A percentile compares a stretch with the other conserved stretches of the same genome.
phyloP scores from a whole-genome alignment of 768 basidiomycete genomes.

The Macrolepiota fuliginosa region DNA sequence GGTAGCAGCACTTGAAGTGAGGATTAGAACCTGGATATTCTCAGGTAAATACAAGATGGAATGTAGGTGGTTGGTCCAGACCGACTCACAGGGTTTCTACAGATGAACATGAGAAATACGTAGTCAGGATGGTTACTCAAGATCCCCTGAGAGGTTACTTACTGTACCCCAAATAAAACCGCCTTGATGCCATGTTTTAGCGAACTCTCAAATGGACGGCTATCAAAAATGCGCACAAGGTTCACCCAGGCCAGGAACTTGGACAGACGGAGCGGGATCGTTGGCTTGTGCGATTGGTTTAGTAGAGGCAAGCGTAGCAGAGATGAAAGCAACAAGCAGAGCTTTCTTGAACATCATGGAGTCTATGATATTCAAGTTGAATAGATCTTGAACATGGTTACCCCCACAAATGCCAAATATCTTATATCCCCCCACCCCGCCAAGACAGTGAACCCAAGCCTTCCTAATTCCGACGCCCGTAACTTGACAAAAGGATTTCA shows the following conservation, averaged over 20 bases:
- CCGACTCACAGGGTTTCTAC: constrained; percentile 2
- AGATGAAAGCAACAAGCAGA: not conserved
- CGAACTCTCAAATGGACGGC: not conserved
- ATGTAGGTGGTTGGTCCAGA: not conserved
- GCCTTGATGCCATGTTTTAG: not conserved
- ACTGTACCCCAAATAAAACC: constrained; percentile 6
- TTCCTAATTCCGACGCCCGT: too few relatives aligned
- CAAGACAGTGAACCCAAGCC: too few relatives aligned
- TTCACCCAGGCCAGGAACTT: not conserved
- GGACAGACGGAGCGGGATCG: not conserved
- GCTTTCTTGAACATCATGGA: constrained; percentile 5
- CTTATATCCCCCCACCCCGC: too few relatives aligned
- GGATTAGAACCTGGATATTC: not conserved
- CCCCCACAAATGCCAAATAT: too few relatives aligned
- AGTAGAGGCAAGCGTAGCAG: not conserved
- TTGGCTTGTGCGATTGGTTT: not conserved
- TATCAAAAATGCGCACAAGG: not conserved
- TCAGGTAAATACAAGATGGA: not conserved
- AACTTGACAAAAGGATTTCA: too few relatives aligned
- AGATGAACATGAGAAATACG: not conserved
- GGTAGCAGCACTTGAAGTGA: not conserved
- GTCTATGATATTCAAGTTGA: not conserved
- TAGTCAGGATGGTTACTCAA: not conserved
- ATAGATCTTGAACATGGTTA: too few relatives aligned
- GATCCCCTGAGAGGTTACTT: not conserved